Conservation (phyloP, 768 basidiomycete genomes). For the Hemileccinum impolitum region DNA sequence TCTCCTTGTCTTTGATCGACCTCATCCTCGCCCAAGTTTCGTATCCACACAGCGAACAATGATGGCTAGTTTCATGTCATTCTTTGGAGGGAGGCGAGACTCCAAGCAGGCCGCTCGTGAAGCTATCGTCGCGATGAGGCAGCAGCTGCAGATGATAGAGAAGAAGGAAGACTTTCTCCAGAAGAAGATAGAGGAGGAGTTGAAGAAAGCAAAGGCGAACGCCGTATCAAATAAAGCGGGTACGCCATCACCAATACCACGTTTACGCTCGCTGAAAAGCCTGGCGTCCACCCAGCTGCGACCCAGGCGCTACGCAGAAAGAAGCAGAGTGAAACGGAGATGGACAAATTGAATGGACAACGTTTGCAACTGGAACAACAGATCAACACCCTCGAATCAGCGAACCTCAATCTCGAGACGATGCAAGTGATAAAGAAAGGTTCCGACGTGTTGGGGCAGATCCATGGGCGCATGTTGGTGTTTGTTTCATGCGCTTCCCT, state of each 20-base stretch:
- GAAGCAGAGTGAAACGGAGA: constrained; percentile 83
- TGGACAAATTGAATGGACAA: constrained; percentile 81
- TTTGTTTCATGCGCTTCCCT: background rate
- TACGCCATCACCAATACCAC: constrained; percentile 39
- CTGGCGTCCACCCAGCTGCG: constrained; percentile 54
- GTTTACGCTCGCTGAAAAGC: constrained; percentile 5
- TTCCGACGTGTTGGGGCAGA: constrained; percentile 80
- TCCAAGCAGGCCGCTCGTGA: constrained; percentile 84
- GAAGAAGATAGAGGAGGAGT: constrained; percentile 95
- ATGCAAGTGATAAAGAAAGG: constrained; percentile 98
- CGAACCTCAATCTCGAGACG: constrained; percentile 96
- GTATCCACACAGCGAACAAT: constrained; percentile 31
- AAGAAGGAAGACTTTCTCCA: constrained; percentile 98
- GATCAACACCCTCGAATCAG: constrained; percentile 94
- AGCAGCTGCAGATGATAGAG: constrained; percentile 95
- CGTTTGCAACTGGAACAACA: constrained; percentile 93
- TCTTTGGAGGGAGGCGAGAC: constrained; percentile 82
- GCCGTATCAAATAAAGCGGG: constrained; percentile 91
- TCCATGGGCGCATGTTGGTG: constrained; percentile 87
- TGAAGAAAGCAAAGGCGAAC: constrained; percentile 88
- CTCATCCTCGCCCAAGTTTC: constrained; percentile 2
- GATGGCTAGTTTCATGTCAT: constrained; percentile 82
- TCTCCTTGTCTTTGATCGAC: background rate
- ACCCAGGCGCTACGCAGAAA: constrained; percentile 89
- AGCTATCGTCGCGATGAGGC: constrained; percentile 88